Conservation (phyloP, 352 stramenopile genomes). For the Pythium phragmitis region DNA sequence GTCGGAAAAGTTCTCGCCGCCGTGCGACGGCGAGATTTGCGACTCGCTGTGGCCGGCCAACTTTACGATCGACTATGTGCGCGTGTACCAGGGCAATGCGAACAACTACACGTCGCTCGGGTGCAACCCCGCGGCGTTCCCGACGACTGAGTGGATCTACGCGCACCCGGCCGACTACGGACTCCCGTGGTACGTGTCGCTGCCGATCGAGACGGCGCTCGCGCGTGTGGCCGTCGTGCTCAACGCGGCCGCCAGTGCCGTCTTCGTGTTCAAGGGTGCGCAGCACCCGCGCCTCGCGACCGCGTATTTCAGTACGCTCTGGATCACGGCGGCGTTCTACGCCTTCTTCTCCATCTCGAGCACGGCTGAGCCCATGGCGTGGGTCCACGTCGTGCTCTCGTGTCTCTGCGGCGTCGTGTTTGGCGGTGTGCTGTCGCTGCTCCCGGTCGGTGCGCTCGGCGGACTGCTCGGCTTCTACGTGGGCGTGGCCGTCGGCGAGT, state of each 20-base stretch:
- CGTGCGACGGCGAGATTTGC: conserved; percentile 91
- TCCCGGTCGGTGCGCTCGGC: conserved; percentile 56
- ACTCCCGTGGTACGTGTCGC: conserved; percentile 77
- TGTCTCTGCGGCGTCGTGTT: conserved; percentile 74
- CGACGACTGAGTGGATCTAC: conserved; percentile 92
- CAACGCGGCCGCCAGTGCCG: conserved; percentile 51
- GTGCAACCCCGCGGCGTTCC: conserved; percentile 90
- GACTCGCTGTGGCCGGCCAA: conserved; percentile 90
- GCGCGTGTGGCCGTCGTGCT: conserved; percentile 52
- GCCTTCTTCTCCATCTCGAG: conserved; percentile 47
- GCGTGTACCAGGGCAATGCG: conserved; percentile 92
- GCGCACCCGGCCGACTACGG: conserved; percentile 83
- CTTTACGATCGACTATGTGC: conserved; percentile 95
- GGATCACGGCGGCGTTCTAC: conserved; percentile 67
- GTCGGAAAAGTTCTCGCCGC: conserved; percentile 93
- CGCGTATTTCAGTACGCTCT: conserved; percentile 56
- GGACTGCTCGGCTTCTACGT: conserved; percentile 69
- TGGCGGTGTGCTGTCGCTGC: conserved; percentile 59
- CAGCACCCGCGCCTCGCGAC: conserved; percentile 53
- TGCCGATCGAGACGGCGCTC: conserved; percentile 50
- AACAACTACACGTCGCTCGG: conserved; percentile 91
- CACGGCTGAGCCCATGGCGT: conserved; percentile 41
- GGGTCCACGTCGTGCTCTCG: conserved; percentile 67
- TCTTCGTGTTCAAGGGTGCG: conserved; percentile 59
- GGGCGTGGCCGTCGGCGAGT: conserved; percentile 59